Conservation (phyloP, 2,329 filamentous ascomycete species). For the Apiospora arundinis region DNA sequence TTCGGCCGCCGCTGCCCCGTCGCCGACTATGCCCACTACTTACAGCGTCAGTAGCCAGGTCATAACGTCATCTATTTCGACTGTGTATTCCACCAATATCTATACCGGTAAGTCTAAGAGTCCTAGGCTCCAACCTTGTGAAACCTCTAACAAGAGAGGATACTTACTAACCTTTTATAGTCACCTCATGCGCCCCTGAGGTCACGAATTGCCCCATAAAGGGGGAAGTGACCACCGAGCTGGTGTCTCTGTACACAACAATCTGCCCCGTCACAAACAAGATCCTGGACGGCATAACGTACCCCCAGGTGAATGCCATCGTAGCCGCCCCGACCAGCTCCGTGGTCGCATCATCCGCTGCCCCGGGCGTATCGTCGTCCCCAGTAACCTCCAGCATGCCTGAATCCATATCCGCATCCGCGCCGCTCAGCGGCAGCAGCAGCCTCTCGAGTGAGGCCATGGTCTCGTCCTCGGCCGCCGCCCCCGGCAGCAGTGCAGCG, state of each 20-base stretch:
- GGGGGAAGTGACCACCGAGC: conserved; percentile 38
- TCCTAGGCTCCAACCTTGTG: conserved; percentile 36
- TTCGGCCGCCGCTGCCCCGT: conserved; percentile 10
- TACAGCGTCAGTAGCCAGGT: conserved; percentile 28
- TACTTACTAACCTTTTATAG: background rate
- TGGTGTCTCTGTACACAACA: conserved; percentile 40
- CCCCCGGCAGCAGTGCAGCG: conserved; percentile 23
- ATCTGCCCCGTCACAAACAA: conserved; percentile 35
- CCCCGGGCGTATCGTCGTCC: background rate
- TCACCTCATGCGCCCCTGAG: conserved; percentile 35
- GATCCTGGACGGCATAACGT: conserved; percentile 24
- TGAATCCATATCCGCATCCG: background rate
- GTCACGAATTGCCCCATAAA: conserved; percentile 37
- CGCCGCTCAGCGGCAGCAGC: background rate
- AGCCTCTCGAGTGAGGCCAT: background rate
- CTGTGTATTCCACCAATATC: conserved; percentile 37
- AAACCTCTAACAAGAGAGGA: no score
- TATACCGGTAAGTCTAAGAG: conserved; percentile 38
- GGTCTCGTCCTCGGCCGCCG: conserved; percentile 18
- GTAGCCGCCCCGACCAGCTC: background rate
- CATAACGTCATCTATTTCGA: conserved; percentile 29
- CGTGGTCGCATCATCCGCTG: background rate
- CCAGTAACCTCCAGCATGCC: background rate
- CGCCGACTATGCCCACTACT: conserved; percentile 34
- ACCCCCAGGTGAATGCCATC: conserved; percentile 7